phyloP scores from a whole-genome alignment of 192 early-diverging fungal species.

The Diversispora eburnea region DNA sequence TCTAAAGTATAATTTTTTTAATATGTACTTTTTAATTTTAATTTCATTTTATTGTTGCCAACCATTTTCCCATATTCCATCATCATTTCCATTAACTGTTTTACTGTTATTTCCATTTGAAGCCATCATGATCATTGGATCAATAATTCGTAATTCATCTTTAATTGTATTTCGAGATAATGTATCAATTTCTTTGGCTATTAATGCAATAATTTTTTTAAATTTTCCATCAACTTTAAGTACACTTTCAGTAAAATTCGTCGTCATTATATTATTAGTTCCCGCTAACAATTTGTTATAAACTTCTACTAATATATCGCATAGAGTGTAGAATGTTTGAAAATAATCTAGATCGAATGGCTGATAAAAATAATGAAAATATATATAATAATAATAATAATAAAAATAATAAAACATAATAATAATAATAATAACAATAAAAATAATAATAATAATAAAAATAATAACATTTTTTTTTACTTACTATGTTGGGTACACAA shows the following conservation, averaged over 20 bases:
- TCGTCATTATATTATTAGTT: constrained; percentile 36
- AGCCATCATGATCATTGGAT: constrained; percentile 41
- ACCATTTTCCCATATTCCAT: neutral
- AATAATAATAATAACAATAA: neutral
- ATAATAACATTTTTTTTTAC: neutral
- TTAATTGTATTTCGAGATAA: constrained; percentile 58
- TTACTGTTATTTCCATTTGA: neutral
- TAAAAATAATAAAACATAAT: neutral
- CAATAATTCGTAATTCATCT: constrained; percentile 56
- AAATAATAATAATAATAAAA: constrained; percentile 15
- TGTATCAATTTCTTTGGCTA: constrained; percentile 64
- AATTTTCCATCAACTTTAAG: constrained; percentile 62
- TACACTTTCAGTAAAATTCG: constrained; percentile 58
- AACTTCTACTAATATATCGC: constrained; percentile 58
- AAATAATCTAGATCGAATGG: constrained; percentile 68
- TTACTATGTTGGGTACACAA: constrained; percentile 42
- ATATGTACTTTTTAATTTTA: no score
- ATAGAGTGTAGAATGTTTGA: constrained; percentile 64
- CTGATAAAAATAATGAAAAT: constrained; percentile 17
- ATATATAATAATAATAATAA: neutral
- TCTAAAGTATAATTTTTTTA: no score
- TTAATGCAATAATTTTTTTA: constrained; percentile 61
- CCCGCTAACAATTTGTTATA: constrained; percentile 47
- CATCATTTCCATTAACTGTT: neutral
- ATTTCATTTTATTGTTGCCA: neutral